Conservation (phyloP, 2,329 filamentous ascomycete species). For the Lomentospora prolificans region DNA sequence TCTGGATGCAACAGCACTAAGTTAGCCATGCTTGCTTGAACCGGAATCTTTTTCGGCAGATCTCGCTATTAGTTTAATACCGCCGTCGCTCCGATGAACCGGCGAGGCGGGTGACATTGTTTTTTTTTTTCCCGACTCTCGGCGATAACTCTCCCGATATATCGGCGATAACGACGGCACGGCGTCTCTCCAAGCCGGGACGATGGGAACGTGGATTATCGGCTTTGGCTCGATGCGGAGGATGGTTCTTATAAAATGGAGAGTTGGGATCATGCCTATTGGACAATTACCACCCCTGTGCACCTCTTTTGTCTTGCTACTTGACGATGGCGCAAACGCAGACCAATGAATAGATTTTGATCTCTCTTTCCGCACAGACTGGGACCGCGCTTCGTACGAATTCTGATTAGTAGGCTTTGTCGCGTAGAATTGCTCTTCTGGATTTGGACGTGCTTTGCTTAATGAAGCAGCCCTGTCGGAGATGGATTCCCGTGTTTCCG, state of each 20-base stretch:
- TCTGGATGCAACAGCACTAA: neutral
- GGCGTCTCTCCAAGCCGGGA: neutral
- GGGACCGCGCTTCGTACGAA: too few relatives aligned
- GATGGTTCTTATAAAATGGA: neutral
- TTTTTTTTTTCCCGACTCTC: too few relatives aligned
- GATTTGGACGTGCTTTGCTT: too few relatives aligned
- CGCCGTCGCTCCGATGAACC: neutral
- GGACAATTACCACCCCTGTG: neutral
- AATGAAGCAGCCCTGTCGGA: too few relatives aligned
- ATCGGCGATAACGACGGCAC: too few relatives aligned
- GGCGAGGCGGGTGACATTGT: neutral
- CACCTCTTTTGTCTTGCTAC: neutral
- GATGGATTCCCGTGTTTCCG: too few relatives aligned
- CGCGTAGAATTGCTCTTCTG: too few relatives aligned
- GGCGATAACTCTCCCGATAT: neutral
- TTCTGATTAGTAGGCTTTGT: too few relatives aligned
- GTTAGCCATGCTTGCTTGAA: neutral
- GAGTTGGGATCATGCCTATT: neutral
- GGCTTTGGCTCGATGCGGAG: neutral
- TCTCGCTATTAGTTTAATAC: neutral
- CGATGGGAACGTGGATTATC: neutral
- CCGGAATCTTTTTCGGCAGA: neutral
- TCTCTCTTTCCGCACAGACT: too few relatives aligned
- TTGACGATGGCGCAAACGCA: neutral
- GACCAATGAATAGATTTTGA: too few relatives aligned